Evolutionary conservation across 805 yeast species (phyloP).

Genomic region (Scheffersomyces ergatensis): DNA sequence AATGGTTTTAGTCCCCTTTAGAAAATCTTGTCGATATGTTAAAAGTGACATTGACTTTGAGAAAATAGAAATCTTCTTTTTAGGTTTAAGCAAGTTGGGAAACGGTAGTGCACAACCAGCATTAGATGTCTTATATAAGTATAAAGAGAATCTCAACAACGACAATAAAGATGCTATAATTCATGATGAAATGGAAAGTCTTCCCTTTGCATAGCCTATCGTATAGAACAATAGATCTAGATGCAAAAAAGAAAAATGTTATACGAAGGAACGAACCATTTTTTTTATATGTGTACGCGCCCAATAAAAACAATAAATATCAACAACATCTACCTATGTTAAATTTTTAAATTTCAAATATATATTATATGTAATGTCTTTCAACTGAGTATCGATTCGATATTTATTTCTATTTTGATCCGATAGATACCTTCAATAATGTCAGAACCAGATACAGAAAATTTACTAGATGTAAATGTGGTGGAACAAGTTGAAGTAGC

Average conservation of each 20-base stretch:
- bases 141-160: constrained; percentile 4
- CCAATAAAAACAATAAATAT: no score
- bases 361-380: no score
- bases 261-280: no score
- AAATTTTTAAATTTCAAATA: no score
- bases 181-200: constrained; percentile 13
- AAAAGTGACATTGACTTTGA: constrained; percentile 24
- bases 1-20: constrained; percentile 30
- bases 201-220: constrained; percentile 14
- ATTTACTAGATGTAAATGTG: neutral
- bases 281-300: no score
- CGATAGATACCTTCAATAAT: neutral
- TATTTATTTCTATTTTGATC: no score
- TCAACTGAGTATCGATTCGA: no score
- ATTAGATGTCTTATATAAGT: constrained; percentile 8
- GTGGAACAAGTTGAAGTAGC: neutral
- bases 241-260: no score
- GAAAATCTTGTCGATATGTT: constrained; percentile 17
- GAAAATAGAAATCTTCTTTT: constrained; percentile 26
- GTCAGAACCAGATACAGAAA: neutral
- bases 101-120: constrained; percentile 31
- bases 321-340: no score
- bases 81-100: constrained; percentile 28
- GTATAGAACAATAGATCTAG: no score
- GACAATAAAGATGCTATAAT: neutral